Conservation (phyloP, 805 yeast genomes). For the Candida pini region DNA sequence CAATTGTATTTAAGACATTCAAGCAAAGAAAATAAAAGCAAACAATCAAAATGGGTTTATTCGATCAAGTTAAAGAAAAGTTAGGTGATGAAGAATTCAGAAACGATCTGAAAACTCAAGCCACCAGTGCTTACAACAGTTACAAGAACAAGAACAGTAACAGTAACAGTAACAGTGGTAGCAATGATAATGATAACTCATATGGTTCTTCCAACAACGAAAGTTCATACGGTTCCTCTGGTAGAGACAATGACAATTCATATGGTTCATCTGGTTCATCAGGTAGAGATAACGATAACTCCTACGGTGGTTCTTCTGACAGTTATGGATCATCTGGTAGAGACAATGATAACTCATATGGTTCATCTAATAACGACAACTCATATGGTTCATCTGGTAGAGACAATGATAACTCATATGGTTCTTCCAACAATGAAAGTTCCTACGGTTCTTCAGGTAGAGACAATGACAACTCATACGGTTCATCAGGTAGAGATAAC, state of each 20-base stretch:
- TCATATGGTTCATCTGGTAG: constrained; percentile 21
- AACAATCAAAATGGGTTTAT: constrained; percentile 30
- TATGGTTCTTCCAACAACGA: constrained; percentile 21
- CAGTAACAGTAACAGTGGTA: constrained; percentile 15
- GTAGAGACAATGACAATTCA: constrained; percentile 9
- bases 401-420: constrained; percentile 17
- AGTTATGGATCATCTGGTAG: constrained; percentile 24
- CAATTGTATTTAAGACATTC: too few species aligned
- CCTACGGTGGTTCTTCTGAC: constrained; percentile 15
- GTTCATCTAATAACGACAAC: constrained; percentile 18
- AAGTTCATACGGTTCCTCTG: constrained; percentile 24
- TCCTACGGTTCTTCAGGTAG: constrained; percentile 23
- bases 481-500: constrained; percentile 4
- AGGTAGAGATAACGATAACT: constrained; percentile 14
- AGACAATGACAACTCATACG: constrained; percentile 12
- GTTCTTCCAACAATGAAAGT: constrained; percentile 21
- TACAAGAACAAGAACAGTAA: constrained; percentile 15
- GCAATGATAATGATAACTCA: constrained; percentile 25
- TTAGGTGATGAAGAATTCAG: constrained; percentile 22
- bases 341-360: constrained; percentile 25
- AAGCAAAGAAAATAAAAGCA: not conserved
- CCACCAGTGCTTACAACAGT: constrained; percentile 24
- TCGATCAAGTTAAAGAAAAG: constrained; percentile 36
- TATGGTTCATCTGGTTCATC: constrained; percentile 24
- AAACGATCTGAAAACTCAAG: constrained; percentile 18